phyloP scores from a whole-genome alignment of 345 rosid species.

The Populus tremula region DNA sequence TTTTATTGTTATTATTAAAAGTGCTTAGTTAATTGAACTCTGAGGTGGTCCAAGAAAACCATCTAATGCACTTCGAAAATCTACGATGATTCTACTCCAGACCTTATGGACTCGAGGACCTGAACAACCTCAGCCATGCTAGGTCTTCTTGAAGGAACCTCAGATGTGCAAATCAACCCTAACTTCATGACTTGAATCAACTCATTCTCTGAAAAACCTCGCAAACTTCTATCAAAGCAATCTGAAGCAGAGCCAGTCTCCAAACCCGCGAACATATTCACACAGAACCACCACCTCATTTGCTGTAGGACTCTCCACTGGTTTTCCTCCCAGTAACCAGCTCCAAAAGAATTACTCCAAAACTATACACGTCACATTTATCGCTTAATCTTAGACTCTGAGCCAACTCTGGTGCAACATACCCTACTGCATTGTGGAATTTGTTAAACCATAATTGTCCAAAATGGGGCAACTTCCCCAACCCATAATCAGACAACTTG shows the following conservation, averaged over 20 bases:
- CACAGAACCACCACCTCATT: conserved; percentile 70
- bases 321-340: conserved; percentile 86
- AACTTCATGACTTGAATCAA: conserved; percentile 89
- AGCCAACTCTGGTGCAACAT: conserved; percentile 95
- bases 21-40: conserved; percentile 6
- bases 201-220: conserved; percentile 82
- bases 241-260: conserved; percentile 78
- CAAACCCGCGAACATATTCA: conserved; percentile 75
- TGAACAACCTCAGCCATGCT: conserved; percentile 98
- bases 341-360: conserved; percentile 89
- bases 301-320: conserved; percentile 67
- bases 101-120: conserved; percentile 89
- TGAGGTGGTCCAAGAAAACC: conserved; percentile 14
- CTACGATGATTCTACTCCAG: conserved; percentile 49
- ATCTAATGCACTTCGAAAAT: conserved; percentile 12
- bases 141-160: conserved; percentile 75
- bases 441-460: conserved; percentile 69
- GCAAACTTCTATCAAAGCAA: conserved; percentile 73
- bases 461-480: conserved; percentile 77
- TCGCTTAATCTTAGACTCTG: conserved; percentile 72
- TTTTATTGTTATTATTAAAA: background rate
- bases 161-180: conserved; percentile 78
- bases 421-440: conserved; percentile 87
- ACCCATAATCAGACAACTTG: conserved; percentile 81
- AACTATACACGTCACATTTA: conserved; percentile 89